Evolutionary conservation across 2,329 filamentous ascomycete species (phyloP).

Genomic region (Diaporthe humulicola): DNA sequence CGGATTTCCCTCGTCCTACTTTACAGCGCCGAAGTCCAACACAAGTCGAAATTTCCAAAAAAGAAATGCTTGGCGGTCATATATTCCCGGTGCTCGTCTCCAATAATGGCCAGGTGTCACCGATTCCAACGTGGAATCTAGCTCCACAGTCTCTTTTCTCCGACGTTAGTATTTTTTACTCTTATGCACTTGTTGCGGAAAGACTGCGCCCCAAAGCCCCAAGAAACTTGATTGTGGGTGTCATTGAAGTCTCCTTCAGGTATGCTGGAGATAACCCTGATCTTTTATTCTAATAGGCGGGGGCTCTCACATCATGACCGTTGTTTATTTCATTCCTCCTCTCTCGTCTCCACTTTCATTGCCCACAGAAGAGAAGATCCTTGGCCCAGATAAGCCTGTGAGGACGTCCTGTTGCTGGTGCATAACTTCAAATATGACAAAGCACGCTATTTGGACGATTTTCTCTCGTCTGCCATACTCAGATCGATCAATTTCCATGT

Average conservation of each 20-base stretch:
- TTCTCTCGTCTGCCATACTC: neutral
- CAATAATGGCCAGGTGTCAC: conserved; percentile 6
- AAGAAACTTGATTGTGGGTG: too few species aligned
- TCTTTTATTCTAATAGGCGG: neutral
- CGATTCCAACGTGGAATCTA: conserved; percentile 12
- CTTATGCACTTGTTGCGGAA: too few species aligned
- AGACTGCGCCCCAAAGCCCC: neutral
- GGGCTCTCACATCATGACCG: neutral
- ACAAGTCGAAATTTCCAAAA: neutral
- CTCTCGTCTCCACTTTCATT: neutral
- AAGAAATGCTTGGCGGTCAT: neutral
- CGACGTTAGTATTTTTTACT: neutral
- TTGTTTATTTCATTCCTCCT: too few species aligned
- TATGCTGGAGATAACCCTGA: too few species aligned
- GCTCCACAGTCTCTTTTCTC: conserved; percentile 19
- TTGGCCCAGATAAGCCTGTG: neutral
- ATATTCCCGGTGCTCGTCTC: neutral
- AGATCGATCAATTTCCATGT: too few species aligned
- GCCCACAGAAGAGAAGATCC: too few species aligned
- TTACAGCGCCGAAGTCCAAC: neutral
- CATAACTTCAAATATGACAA: too few species aligned
- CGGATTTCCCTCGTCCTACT: neutral
- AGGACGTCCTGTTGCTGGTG: neutral
- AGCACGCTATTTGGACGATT: neutral
- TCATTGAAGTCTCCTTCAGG: too few species aligned